A percentile compares a stretch with the other conserved stretches of the same genome.
These are phyloP conservation scores for Jackrogersella multiformis DNA, from an alignment of 495 filamentous ascomycete genomes.

Conservation along the genomic window DNA sequence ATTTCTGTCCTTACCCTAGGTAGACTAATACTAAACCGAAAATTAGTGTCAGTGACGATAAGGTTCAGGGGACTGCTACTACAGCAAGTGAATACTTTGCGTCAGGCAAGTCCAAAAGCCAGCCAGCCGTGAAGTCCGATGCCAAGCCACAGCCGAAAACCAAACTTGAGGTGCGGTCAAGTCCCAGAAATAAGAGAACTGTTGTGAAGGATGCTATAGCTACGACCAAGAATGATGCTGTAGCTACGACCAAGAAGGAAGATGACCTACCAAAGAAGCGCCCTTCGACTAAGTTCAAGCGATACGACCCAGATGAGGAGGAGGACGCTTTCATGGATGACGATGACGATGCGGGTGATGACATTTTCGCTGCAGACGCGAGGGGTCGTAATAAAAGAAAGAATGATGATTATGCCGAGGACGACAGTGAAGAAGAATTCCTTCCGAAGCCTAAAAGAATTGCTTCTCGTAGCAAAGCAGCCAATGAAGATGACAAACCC, in stretches of 20 bases:
- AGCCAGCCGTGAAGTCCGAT: slow-evolving; percentile 47
- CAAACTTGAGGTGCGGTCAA: slow-evolving; percentile 49
- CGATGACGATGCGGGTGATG: slow-evolving; percentile 72
- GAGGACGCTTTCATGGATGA: slow-evolving; percentile 66
- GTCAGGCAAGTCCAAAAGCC: slow-evolving; percentile 53
- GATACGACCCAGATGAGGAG: slow-evolving; percentile 50
- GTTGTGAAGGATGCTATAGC: slow-evolving; percentile 32
- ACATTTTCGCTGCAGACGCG: slow-evolving; percentile 76
- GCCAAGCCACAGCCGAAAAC: slow-evolving; percentile 45
- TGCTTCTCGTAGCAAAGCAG: slow-evolving; percentile 52
- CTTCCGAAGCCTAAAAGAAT: slow-evolving; percentile 59
- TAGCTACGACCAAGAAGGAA: slow-evolving; percentile 36
- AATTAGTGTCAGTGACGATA: slow-evolving; percentile 36
- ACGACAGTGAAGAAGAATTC: slow-evolving; percentile 67
- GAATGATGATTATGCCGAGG: slow-evolving; percentile 74
- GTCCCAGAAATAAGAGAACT: slow-evolving; percentile 52
- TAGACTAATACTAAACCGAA: not conserved
- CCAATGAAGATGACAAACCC: slow-evolving; percentile 51
- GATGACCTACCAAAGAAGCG: slow-evolving; percentile 47
- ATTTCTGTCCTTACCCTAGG: not conserved
- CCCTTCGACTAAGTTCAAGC: slow-evolving; percentile 42
- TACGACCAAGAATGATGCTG: slow-evolving; percentile 35
- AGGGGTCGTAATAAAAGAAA: slow-evolving; percentile 64
- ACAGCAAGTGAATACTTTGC: slow-evolving; percentile 61
- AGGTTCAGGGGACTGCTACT: slow-evolving; percentile 55